Percentiles rank a stretch among this genome's conserved stretches.
Conservation (phyloP, 371 early-diverging fungal genomes). For the Umbelopsis sp. region DNA sequence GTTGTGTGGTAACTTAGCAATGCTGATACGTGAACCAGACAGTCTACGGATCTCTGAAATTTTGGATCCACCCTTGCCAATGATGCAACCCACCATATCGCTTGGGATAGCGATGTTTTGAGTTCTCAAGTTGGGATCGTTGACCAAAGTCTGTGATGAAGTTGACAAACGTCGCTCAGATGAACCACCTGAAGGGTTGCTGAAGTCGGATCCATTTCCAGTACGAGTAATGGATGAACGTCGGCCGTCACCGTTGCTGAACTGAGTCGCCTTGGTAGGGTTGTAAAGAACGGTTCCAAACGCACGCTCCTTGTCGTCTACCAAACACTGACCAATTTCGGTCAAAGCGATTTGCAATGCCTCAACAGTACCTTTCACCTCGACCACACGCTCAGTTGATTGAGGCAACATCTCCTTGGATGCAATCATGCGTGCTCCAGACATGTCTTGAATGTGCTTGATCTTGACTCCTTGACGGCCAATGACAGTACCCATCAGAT, state of each 20-base stretch:
- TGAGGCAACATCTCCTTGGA: conserved; percentile 86
- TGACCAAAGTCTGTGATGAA: conserved; percentile 28
- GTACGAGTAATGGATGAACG: conserved; percentile 33
- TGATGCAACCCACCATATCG: conserved; percentile 91
- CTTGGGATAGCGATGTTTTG: conserved; percentile 86
- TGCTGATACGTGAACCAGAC: conserved; percentile 85
- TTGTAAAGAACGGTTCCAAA: conserved; percentile 52
- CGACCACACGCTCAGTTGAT: conserved; percentile 85
- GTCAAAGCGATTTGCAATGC: conserved; percentile 75
- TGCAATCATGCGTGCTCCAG: conserved; percentile 81
- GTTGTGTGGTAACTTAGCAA: conserved; percentile 80
- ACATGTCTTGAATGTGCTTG: conserved; percentile 84
- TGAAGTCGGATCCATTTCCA: conserved; percentile 37
- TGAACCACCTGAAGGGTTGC: conserved; percentile 21
- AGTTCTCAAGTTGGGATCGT: conserved; percentile 53
- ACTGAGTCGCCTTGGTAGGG: conserved; percentile 38
- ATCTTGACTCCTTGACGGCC: conserved; percentile 87
- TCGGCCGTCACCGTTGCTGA: conserved; percentile 24
- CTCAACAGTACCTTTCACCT: conserved; percentile 75
- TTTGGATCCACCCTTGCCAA: conserved; percentile 84
- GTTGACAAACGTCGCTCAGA: conserved; percentile 27
- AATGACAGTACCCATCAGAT: conserved; percentile 87
- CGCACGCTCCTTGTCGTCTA: conserved; percentile 52
- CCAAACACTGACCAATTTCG: conserved; percentile 58
- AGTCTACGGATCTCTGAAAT: conserved; percentile 90